phyloP scores from a whole-genome alignment of 306 rosid genomes.

The Senna siamea region DNA sequence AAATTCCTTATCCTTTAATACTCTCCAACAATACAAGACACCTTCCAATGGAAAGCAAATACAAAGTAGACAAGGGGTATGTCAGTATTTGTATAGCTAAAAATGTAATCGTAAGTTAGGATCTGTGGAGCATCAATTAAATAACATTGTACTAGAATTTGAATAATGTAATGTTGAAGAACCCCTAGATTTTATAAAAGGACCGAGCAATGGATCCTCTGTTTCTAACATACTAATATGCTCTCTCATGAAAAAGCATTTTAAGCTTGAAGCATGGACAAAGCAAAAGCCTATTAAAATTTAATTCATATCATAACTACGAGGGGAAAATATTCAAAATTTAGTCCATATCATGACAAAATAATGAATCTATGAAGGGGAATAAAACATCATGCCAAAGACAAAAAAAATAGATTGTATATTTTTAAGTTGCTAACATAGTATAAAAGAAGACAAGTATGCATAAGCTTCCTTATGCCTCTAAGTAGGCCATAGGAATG shows the following conservation, averaged over 20 bases:
- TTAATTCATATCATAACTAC: constrained; percentile 13
- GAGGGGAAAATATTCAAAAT: not conserved
- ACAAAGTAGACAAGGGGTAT: not conserved
- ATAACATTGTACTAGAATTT: not conserved
- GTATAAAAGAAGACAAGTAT: constrained; percentile 15
- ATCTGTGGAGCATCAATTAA: not conserved
- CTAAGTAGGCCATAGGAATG: constrained; percentile 13
- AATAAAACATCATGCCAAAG: constrained; percentile 27
- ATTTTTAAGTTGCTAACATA: constrained; percentile 6
- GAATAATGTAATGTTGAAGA: constrained; percentile 19
- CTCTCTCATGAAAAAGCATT: not conserved
- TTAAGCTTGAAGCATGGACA: constrained; percentile 17
- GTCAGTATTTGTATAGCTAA: not conserved
- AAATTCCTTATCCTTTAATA: constrained; percentile 11
- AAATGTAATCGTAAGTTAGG: constrained; percentile 3
- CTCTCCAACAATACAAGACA: constrained; percentile 29
- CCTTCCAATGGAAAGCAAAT: constrained; percentile 2
- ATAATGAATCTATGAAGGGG: constrained; percentile 20
- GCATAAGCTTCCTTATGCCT: constrained; percentile 19
- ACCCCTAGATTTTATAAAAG: not conserved
- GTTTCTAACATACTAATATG: constrained; percentile 28
- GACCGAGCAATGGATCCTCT: constrained; percentile 9
- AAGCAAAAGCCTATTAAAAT: constrained; percentile 6
- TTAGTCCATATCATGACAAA: constrained; percentile 1
- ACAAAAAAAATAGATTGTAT: constrained; percentile 11